These are phyloP conservation scores for Arabidopsis lyrata DNA, from an alignment of 441 rosid genomes.

Conservation along the genomic window DNA sequence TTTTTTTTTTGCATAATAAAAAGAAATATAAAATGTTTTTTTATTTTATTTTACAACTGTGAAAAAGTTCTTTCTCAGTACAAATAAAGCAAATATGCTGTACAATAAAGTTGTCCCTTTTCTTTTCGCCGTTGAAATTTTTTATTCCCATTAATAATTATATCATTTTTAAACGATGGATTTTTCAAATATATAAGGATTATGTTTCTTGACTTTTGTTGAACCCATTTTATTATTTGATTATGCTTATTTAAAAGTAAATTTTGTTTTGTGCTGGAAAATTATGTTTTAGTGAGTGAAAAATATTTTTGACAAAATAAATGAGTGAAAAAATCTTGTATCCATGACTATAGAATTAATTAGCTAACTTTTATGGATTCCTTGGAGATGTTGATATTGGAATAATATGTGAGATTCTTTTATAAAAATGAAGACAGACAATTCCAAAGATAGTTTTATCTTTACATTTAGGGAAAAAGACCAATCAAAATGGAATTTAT, in stretches of 20 bases:
- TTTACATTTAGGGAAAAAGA: not conserved
- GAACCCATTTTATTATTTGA: not conserved
- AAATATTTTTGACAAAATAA: not conserved
- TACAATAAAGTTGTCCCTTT: constrained; percentile 43
- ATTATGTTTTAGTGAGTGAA: not conserved
- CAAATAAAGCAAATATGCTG: constrained; percentile 46
- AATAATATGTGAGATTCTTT: constrained; percentile 20
- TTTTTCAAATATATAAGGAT: constrained; percentile 24
- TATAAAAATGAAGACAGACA: not conserved
- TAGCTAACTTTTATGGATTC: constrained; percentile 27
- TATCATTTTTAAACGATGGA: constrained; percentile 22
- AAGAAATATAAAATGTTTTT: constrained; percentile 22
- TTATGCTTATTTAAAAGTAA: not conserved
- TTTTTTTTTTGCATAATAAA: not conserved
- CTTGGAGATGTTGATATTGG: constrained; percentile 38
- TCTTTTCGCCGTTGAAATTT: constrained; percentile 26
- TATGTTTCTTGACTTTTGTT: constrained; percentile 33
- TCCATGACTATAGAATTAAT: not conserved
- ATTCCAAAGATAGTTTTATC: not conserved
- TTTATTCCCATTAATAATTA: constrained; percentile 27
- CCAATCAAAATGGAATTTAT: not conserved
- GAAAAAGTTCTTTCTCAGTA: constrained; percentile 32
- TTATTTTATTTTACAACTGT: constrained; percentile 33
- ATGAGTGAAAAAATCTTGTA: not conserved
- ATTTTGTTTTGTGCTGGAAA: not conserved